Percentiles rank a stretch among this genome's conserved stretches.
phyloP scores from a whole-genome alignment of 495 filamentous ascomycete species.

The Neurospora tetraspora region DNA sequence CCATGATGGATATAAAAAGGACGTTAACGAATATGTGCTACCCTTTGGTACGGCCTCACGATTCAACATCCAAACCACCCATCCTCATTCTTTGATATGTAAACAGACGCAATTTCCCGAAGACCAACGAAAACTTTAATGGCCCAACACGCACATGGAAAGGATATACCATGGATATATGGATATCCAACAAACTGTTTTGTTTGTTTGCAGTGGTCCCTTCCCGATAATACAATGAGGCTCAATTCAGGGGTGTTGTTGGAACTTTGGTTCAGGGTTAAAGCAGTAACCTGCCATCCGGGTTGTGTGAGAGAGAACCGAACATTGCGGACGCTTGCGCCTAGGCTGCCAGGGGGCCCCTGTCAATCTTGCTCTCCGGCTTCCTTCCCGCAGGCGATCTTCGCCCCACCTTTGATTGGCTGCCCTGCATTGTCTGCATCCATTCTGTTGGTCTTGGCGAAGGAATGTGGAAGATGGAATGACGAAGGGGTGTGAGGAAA shows the following conservation, averaged over 20 bases:
- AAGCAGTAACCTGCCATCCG: background rate
- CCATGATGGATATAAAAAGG: background rate
- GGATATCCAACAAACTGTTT: background rate
- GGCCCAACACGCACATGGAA: background rate
- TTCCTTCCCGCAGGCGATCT: background rate
- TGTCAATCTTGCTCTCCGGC: background rate
- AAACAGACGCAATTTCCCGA: background rate
- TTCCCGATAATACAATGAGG: background rate
- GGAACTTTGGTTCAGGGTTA: background rate
- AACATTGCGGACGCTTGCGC: background rate
- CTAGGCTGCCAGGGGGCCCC: background rate
- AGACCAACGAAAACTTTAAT: background rate
- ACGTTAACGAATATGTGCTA: background rate
- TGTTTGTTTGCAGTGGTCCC: background rate
- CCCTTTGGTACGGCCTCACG: background rate
- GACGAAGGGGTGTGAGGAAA: background rate
- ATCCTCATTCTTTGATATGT: background rate
- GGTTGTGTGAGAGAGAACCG: background rate
- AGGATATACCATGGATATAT: background rate
- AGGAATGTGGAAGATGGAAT: background rate
- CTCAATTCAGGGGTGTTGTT: background rate
- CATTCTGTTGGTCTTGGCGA: background rate
- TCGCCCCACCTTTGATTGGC: background rate
- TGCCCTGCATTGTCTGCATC: background rate
- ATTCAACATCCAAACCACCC: background rate